Evolutionary conservation across 2,329 filamentous ascomycete species (phyloP).

Genomic region (Colletotrichum sp.): DNA sequence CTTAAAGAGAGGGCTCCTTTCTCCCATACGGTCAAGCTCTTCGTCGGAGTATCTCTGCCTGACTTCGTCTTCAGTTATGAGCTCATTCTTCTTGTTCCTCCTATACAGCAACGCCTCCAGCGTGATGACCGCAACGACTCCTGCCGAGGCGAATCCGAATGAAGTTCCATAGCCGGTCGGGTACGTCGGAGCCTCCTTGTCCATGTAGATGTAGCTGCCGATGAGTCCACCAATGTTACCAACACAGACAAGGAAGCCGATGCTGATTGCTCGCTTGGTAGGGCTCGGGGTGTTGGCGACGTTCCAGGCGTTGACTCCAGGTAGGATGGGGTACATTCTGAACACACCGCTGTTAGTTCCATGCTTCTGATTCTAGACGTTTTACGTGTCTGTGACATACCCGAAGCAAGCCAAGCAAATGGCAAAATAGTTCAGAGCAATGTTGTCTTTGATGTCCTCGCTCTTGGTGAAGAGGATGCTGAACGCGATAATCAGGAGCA

Average conservation of each 20-base stretch:
- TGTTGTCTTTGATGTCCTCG: conserved; percentile 39
- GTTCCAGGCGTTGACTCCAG: conserved; percentile 45
- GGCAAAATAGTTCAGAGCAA: conserved; percentile 46
- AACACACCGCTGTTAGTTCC: conserved; percentile 14
- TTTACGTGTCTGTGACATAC: conserved; percentile 13
- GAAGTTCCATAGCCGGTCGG: conserved; percentile 19
- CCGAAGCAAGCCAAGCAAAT: conserved; percentile 43
- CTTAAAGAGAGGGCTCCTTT: conserved; percentile 32
- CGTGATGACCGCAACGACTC: conserved; percentile 12
- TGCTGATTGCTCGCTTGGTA: conserved; percentile 43
- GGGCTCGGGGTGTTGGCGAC: conserved; percentile 41
- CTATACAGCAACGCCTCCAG: conserved; percentile 9
- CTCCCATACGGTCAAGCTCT: conserved; percentile 33
- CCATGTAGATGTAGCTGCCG: conserved; percentile 21
- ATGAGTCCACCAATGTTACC: conserved; percentile 40
- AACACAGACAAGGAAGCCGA: conserved; percentile 42
- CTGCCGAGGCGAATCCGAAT: conserved; percentile 12
- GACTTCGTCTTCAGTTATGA: conserved; percentile 27
- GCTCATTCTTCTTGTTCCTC: conserved; percentile 28
- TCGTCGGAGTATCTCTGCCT: conserved; percentile 28
- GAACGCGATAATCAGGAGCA: conserved; percentile 37
- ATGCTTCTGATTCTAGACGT: background rate
- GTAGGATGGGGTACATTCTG: conserved; percentile 46
- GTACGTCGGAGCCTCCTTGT: conserved; percentile 19
- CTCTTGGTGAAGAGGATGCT: conserved; percentile 39